Evolutionary conservation across 164 flowering plant species (phyloP), one percentile per base, ranked within the genome.

Genomic region (Stephania yunnanensis): DNA sequence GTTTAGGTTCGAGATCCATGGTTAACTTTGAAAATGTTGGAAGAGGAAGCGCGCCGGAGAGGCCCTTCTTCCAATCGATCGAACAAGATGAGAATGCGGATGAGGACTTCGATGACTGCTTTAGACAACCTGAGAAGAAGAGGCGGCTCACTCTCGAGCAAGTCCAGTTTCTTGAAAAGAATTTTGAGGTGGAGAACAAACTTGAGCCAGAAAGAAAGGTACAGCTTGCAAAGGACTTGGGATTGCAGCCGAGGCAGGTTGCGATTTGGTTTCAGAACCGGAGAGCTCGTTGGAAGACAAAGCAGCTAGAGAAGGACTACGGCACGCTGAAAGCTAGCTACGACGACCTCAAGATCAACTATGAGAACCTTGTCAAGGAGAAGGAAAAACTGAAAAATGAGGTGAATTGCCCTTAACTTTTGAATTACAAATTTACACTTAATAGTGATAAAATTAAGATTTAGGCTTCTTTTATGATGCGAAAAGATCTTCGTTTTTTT

Each of bases 121-220:
- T 86, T 61, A 88, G 87, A 70, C 94, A 86, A 68, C 87, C 92
- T 17, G 97, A 87, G 64, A 92, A 89, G 84, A 92, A 92, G 84
- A 86, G 95, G 84, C 82, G 95, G 64, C 89, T 92, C 1, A 84
- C 83, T 4, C 76, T 63, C 3, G 86, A 88, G 48, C 97, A 92
- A 78, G 88, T 90, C 69, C 83, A 84, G 80, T 87, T 86, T 76
- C 89, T 92, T 1, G 97, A 92, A 83, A 87, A 72, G 78, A 88
- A 79, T 67, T 92, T 92, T 63, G 92, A 88, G 82, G 77, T 77
- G n/a, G 97, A 92, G 70, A 92, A 92, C 84, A 92, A 89, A 85
- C 93, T 92, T n/a, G 95, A 92, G 73, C 95, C 95, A 0, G 95
- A 92, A 30, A 84, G 95, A 81, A 92, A 92, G 77, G 46, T 84